Conservation (phyloP, 1,139 yeast genomes). For the Nakaseomyces uthaithaninus region DNA sequence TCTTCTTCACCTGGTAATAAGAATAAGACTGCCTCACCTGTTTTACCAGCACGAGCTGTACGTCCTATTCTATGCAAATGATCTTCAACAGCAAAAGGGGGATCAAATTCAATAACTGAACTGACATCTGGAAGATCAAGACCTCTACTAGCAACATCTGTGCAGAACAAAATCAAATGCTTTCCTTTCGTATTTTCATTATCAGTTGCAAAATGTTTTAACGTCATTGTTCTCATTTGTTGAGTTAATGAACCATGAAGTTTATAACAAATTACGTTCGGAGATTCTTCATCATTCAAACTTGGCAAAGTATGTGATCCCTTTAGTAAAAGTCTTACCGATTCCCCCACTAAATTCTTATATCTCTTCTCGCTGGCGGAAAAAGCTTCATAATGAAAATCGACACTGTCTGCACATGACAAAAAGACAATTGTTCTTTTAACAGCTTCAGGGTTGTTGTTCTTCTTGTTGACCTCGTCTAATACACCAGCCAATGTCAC, state of each 20-base stretch:
- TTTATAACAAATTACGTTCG: conserved; percentile 51
- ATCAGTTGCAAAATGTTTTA: conserved; percentile 50
- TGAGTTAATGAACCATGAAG: conserved; percentile 89
- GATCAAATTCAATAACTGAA: conserved; percentile 58
- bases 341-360: conserved; percentile 39
- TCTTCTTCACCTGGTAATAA: conserved; percentile 85
- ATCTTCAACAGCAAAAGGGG: conserved; percentile 62
- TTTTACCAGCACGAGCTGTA: conserved; percentile 64
- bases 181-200: conserved; percentile 33
- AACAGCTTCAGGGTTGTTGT: conserved; percentile 14
- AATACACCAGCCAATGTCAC: conserved; percentile 70
- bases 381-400: conserved; percentile 75
- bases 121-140: conserved; percentile 60
- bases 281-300: conserved; percentile 27
- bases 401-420: conserved; percentile 92
- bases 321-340: conserved; percentile 30
- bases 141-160: conserved; percentile 73
- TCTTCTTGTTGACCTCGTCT: conserved; percentile 38
- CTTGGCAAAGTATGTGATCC: conserved; percentile 29
- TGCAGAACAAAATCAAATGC: conserved; percentile 68
- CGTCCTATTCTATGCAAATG: conserved; percentile 69
- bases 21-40: conserved; percentile 62
- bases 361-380: conserved; percentile 33
- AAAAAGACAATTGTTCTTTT: conserved; percentile 73
- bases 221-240: conserved; percentile 68